Base-by-base conservation (phyloP, 257 asterid species). In the Nyctanthes arbortristis region DNA sequence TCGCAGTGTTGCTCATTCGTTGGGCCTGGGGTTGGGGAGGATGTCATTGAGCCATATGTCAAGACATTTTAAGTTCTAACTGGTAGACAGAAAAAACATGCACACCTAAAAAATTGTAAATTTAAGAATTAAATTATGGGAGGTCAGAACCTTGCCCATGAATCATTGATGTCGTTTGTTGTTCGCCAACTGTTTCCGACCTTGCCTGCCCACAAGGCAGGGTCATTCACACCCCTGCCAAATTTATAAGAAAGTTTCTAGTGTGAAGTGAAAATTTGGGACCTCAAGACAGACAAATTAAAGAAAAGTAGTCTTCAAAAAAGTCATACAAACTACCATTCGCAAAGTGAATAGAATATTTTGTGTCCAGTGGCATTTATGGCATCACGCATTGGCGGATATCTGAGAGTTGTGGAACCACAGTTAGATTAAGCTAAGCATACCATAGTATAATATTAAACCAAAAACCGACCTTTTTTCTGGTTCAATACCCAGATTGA, bases 131-230 rank as follows among this genome's bases (percentile, higher is more conserved):
- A 67, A 66, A 64, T 61, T 60, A 58, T 56, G 59, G 56, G 55
- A 49, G 25, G 10, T 35, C 62, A 75, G 66, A 81, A 93, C 97
- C 99, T 94, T 74, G 84, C 96, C 99, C 99, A 94, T n/a, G 97
- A 74, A 81, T 94, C 99, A 67, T 86, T 86, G 60, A 94, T 94
- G 80, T 94, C 97, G 3, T 87, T 85, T 35, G 99, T 91, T 22
- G 97, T 94, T 43, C 99, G 84, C 99, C 97, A 94, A 75, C 99
- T 94, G 84, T 93, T 88, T 72, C 99, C 97, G 69, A 91, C 82
- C 47, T 77, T 76, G 59, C 87, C 88, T 30, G 96, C 99, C 99
- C 99, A 93, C 69, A 87, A 60, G 24, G 99, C 96, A 49, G 97
- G 99, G 63, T 91, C 96, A 64, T 89, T 83, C 49, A 68, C 90